phyloP scores from a whole-genome alignment of 805 yeast genomes.

The Peterozyma xylosa region DNA sequence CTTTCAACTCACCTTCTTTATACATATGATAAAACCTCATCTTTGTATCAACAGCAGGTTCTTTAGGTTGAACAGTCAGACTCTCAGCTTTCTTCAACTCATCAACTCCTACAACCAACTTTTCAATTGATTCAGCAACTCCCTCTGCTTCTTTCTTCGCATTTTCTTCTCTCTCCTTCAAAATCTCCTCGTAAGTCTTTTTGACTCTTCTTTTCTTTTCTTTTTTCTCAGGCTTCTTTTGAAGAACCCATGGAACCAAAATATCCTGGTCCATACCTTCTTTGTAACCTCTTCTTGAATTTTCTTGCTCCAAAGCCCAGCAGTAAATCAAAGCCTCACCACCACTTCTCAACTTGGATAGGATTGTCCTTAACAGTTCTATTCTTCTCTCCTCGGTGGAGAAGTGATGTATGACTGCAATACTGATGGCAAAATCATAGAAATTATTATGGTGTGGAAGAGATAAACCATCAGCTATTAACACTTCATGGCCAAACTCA shows the following conservation, averaged over 20 bases:
- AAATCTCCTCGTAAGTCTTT: conserved; percentile 1
- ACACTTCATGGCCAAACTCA: conserved; percentile 29
- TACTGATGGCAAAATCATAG: conserved; percentile 81
- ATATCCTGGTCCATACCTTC: conserved; percentile 92
- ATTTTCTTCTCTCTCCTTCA: conserved; percentile 13
- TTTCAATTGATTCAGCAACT: conserved; percentile 5
- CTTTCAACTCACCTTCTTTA: conserved; percentile 71
- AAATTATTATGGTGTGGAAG: conserved; percentile 44
- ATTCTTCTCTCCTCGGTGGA: conserved; percentile 76
- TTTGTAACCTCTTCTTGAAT: conserved; percentile 82
- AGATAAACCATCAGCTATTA: conserved; percentile 75
- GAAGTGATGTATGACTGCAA: conserved; percentile 95
- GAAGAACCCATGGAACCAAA: conserved; percentile 90
- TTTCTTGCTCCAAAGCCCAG: conserved; percentile 94
- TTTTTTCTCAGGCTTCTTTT: conserved; percentile 34
- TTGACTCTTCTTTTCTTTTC: conserved; percentile 11
- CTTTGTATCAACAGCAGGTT: conserved; percentile 37
- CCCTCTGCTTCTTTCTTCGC: conserved; percentile 13
- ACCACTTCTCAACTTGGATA: conserved; percentile 46
- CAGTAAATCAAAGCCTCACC: conserved; percentile 82
- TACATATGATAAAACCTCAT: conserved; percentile 88
- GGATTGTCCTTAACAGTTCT: conserved; percentile 63
- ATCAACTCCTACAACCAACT: conserved; percentile 7
- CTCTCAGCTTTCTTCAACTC: conserved; percentile 12
- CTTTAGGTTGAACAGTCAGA: neutral